Evolutionary conservation across 148 eudicot species (phyloP).

Genomic region (Beta vulgaris): DNA sequence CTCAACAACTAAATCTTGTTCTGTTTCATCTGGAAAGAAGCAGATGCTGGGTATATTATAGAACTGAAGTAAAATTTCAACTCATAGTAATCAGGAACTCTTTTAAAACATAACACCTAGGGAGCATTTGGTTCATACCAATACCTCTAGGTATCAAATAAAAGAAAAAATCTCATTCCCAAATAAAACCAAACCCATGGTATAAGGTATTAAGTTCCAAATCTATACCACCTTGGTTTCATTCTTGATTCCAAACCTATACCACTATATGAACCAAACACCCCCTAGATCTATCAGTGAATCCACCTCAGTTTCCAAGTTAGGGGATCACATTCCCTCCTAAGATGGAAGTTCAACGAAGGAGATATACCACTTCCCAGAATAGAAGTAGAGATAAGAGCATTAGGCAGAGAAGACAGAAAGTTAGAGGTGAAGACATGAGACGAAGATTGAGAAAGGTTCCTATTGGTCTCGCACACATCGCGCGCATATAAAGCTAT

Average conservation of each 20-base stretch:
- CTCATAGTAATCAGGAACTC: not conserved
- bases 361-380: not conserved
- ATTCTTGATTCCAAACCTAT: too few species aligned
- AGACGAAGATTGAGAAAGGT: not conserved
- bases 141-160: too few species aligned
- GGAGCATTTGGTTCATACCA: too few species aligned
- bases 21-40: constrained; percentile 45
- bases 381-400: not conserved
- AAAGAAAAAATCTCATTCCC: too few species aligned
- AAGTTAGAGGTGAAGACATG: not conserved
- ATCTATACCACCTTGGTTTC: too few species aligned
- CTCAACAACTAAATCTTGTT: constrained; percentile 49
- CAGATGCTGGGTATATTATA: not conserved
- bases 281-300: too few species aligned
- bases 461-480: too few species aligned
- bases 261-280: too few species aligned
- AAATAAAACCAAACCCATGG: too few species aligned
- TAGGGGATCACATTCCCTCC: not conserved
- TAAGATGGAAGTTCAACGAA: not conserved
- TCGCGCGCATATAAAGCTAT: too few species aligned
- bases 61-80: not conserved
- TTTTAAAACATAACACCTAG: not conserved
- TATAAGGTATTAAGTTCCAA: too few species aligned
- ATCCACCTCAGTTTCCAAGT: not conserved
- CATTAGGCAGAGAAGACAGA: not conserved